These are phyloP conservation scores for Neurospora tetraspora DNA, from an alignment of 495 filamentous ascomycete genomes.

Conservation along the genomic window DNA sequence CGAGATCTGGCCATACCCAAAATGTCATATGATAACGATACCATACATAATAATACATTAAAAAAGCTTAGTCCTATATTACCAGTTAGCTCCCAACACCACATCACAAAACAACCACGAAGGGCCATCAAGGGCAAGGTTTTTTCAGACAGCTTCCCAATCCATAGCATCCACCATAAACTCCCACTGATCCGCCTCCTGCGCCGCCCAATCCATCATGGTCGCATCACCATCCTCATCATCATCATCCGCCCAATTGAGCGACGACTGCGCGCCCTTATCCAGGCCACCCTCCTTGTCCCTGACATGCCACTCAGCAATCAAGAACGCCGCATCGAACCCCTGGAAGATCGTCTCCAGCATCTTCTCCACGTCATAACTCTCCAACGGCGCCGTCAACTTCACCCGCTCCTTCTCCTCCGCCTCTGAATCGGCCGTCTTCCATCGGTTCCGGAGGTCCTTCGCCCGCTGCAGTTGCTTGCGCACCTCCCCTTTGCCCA, in stretches of 20 bases:
- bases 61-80: not conserved
- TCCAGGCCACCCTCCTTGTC: constrained; percentile 16
- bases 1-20: not conserved
- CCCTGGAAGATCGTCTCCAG: constrained; percentile 32
- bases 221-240: constrained; percentile 22
- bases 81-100: not conserved
- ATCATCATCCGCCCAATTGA: not conserved
- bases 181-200: constrained; percentile 39
- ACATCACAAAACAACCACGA: not conserved
- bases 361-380: constrained; percentile 48
- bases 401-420: constrained; percentile 1
- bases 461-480: constrained; percentile 47
- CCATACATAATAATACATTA: not conserved
- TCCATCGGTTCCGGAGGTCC: constrained; percentile 58
- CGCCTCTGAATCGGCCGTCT: constrained; percentile 39
- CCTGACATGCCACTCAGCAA: constrained; percentile 20
- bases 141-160: constrained; percentile 44
- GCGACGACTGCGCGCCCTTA: not conserved
- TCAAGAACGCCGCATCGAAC: constrained; percentile 25
- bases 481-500: constrained; percentile 39
- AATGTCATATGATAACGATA: not conserved
- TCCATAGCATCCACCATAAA: constrained; percentile 61
- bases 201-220: constrained; percentile 2
- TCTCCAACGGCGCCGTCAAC: constrained; percentile 33
- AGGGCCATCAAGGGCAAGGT: not conserved